These are phyloP conservation scores for Periconia sp. DNA, from an alignment of 2,329 filamentous ascomycete species.

Conservation along the genomic window DNA sequence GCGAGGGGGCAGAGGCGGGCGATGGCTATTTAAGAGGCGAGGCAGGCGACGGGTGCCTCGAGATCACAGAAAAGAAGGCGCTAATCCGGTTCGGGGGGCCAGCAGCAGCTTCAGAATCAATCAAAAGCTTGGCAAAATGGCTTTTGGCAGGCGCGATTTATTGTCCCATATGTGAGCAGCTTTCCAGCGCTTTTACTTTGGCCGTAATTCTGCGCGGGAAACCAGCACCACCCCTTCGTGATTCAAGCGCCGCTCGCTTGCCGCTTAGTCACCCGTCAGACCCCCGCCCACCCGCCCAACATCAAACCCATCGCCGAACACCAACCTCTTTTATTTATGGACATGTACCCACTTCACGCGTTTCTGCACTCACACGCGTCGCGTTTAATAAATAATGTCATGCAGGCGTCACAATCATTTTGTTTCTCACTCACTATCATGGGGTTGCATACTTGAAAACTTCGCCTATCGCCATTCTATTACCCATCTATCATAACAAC, in stretches of 20 bases:
- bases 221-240: too few species aligned
- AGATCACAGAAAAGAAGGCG: constrained; percentile 24
- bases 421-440: too few species aligned
- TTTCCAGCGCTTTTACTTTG: not conserved
- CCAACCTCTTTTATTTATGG: not conserved
- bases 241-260: not conserved
- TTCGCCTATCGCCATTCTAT: not conserved
- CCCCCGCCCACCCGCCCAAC: constrained; percentile 1
- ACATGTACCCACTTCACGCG: not conserved
- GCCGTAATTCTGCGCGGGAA: not conserved
- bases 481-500: not conserved
- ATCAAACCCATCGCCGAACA: constrained; percentile 3
- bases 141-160: constrained; percentile 11
- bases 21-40: constrained; percentile 24
- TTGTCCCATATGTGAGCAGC: not conserved
- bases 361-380: not conserved
- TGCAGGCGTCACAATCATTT: too few species aligned
- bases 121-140: constrained; percentile 16
- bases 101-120: constrained; percentile 13
- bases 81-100: constrained; percentile 24
- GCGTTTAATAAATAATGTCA: too few species aligned
- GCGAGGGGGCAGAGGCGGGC: constrained; percentile 13
- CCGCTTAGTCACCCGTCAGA: not conserved
- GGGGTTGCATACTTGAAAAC: too few species aligned
- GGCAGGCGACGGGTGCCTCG: constrained; percentile 21